Percentiles rank a stretch among this genome's conserved stretches.
phyloP scores from a whole-genome alignment of 2,329 filamentous ascomycete species.

The Rhynchosporium secalis region DNA sequence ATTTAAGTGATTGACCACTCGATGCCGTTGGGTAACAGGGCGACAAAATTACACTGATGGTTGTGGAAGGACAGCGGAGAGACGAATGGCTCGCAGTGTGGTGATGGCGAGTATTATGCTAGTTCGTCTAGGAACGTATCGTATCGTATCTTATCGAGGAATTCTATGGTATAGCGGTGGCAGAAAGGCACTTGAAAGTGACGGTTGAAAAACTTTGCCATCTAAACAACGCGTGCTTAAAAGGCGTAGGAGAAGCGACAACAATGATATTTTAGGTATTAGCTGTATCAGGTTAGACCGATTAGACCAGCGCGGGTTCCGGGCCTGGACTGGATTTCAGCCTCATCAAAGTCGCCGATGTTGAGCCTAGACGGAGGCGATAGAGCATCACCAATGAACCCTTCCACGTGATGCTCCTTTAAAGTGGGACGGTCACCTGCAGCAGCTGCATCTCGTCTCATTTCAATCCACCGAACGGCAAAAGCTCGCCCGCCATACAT shows the following conservation, averaged over 20 bases:
- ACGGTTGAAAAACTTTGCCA: too few relatives aligned
- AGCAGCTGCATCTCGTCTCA: too few relatives aligned
- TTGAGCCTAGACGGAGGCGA: too few relatives aligned
- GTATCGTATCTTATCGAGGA: not conserved
- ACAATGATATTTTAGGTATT: too few relatives aligned
- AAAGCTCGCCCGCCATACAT: not conserved
- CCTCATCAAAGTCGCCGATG: slow-evolving; percentile 4
- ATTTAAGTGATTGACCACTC: not conserved
- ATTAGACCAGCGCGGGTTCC: not conserved
- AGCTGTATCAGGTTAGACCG: too few relatives aligned
- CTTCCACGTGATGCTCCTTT: not conserved
- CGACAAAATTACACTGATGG: not conserved
- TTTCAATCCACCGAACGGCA: not conserved
- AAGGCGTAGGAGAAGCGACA: too few relatives aligned
- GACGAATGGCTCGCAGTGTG: not conserved
- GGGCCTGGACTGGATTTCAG: not conserved
- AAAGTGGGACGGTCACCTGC: too few relatives aligned
- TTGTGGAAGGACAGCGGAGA: not conserved
- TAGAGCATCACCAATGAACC: not conserved
- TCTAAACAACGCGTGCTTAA: too few relatives aligned
- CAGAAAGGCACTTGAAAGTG: too few relatives aligned
- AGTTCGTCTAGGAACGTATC: not conserved
- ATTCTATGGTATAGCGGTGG: too few relatives aligned
- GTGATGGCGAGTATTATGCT: not conserved
- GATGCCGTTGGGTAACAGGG: not conserved